phyloP scores from a whole-genome alignment of 1,284 basidiomycete genomes.

The Boletus calvinii region DNA sequence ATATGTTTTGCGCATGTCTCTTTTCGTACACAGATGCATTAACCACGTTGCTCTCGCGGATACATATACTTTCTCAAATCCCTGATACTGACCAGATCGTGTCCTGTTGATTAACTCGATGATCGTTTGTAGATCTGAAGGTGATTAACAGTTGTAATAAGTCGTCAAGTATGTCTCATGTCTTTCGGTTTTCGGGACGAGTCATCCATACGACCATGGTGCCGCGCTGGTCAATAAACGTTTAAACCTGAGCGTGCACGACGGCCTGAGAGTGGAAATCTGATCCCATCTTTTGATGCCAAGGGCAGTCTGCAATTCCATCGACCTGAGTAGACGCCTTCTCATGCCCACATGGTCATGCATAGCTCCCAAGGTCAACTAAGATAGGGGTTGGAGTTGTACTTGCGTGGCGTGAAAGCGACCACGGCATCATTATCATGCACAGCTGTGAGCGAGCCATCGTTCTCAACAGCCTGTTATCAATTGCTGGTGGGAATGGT shows the following conservation, averaged over 20 bases:
- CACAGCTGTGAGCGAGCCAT: too few species aligned
- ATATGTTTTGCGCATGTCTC: slow-evolving; percentile 38
- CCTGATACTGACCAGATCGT: not conserved
- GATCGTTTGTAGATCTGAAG: not conserved
- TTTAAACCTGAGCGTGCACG: too few species aligned
- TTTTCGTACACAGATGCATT: not conserved
- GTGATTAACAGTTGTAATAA: too few species aligned
- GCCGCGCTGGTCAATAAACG: not conserved
- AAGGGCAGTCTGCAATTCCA: not conserved
- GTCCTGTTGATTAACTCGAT: not conserved
- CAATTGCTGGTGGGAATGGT: too few species aligned
- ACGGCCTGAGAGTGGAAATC: not conserved
- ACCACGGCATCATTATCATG: too few species aligned
- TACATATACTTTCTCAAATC: not conserved
- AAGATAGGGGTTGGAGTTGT: too few species aligned
- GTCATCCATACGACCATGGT: not conserved
- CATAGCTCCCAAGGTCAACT: not conserved
- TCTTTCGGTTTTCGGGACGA: too few species aligned
- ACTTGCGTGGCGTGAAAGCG: too few species aligned
- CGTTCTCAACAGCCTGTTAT: too few species aligned
- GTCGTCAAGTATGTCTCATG: too few species aligned
- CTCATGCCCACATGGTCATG: not conserved
- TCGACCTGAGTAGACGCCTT: not conserved
- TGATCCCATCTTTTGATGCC: not conserved
- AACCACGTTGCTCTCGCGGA: not conserved